phyloP scores from a whole-genome alignment of 192 early-diverging fungal species.

The Gaertneriomyces semiglobifer region DNA sequence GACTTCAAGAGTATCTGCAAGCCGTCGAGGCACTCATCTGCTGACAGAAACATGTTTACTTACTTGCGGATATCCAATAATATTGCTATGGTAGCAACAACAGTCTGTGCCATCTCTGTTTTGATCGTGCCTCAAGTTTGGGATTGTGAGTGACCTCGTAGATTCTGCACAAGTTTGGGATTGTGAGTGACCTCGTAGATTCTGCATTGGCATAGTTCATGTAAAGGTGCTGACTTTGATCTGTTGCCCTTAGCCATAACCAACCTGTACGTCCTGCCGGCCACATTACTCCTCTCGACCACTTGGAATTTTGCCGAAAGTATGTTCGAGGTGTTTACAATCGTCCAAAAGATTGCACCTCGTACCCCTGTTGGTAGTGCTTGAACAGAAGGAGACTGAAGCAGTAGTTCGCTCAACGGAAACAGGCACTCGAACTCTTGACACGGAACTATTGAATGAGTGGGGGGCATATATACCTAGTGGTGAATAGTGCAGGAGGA shows the following conservation, averaged over 20 bases:
- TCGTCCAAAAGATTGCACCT: slow-evolving; percentile 6
- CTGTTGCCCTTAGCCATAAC: slow-evolving; percentile 2
- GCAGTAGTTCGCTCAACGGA: no score
- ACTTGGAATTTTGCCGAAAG: slow-evolving; percentile 10
- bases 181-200: no score
- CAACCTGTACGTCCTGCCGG: slow-evolving; percentile 12
- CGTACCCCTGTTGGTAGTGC: no score
- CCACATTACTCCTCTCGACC: neutral
- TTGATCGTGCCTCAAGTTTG: slow-evolving; percentile 1
- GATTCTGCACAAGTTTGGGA: slow-evolving; percentile 9
- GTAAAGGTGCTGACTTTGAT: no score
- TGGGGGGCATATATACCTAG: no score
- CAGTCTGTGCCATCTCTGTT: slow-evolving; percentile 1
- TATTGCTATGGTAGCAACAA: neutral
- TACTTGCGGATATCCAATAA: slow-evolving; percentile 8
- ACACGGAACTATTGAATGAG: no score
- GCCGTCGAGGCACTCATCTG: neutral
- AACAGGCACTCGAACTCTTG: no score
- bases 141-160: slow-evolving; percentile 11
- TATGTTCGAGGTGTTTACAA: slow-evolving; percentile 7
- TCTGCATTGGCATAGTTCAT: no score
- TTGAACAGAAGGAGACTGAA: no score
- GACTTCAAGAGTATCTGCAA: neutral
- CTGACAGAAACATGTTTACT: neutral
- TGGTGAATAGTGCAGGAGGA: no score